These are phyloP conservation scores for Malassezia dermatis DNA, from an alignment of 1,284 basidiomycete genomes.

Conservation along the genomic window DNA sequence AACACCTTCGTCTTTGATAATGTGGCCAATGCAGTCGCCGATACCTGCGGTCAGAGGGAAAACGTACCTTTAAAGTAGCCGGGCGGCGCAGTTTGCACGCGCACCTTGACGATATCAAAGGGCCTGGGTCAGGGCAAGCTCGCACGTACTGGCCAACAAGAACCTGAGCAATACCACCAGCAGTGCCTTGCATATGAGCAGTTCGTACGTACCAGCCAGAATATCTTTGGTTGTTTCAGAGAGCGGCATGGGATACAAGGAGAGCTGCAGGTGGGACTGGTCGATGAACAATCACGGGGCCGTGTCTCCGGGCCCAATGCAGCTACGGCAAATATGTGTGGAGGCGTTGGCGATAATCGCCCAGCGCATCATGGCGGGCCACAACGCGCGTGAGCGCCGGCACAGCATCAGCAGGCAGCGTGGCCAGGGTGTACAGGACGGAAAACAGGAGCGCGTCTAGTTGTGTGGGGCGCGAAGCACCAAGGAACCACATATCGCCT, in stretches of 20 bases:
- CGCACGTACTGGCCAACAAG: constrained; percentile 63
- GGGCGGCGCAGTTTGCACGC: constrained; percentile 85
- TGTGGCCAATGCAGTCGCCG: constrained; percentile 74
- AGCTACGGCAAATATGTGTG: constrained; percentile 6
- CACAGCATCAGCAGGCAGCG: not conserved
- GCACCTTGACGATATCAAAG: constrained; percentile 89
- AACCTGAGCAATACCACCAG: constrained; percentile 79
- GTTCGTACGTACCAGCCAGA: constrained; percentile 20
- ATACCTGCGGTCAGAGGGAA: constrained; percentile 54
- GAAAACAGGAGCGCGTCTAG: constrained; percentile 13
- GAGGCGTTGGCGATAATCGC: constrained; percentile 8
- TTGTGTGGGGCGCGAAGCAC: constrained; percentile 4
- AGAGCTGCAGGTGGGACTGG: not conserved
- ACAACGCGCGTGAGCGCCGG: not conserved
- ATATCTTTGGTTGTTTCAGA: constrained; percentile 28
- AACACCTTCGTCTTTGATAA: constrained; percentile 81
- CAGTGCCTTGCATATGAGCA: constrained; percentile 50
- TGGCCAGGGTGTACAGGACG: not conserved
- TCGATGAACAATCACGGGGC: not conserved
- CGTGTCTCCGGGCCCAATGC: not conserved
- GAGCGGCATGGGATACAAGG: constrained; percentile 12
- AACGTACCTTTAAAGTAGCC: constrained; percentile 59
- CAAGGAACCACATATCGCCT: constrained; percentile 9
- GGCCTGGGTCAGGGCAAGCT: constrained; percentile 49
- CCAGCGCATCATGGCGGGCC: not conserved